phyloP scores from a whole-genome alignment of 225 moss, liverwort and hornwort genomes.

The Neckera pumila region DNA sequence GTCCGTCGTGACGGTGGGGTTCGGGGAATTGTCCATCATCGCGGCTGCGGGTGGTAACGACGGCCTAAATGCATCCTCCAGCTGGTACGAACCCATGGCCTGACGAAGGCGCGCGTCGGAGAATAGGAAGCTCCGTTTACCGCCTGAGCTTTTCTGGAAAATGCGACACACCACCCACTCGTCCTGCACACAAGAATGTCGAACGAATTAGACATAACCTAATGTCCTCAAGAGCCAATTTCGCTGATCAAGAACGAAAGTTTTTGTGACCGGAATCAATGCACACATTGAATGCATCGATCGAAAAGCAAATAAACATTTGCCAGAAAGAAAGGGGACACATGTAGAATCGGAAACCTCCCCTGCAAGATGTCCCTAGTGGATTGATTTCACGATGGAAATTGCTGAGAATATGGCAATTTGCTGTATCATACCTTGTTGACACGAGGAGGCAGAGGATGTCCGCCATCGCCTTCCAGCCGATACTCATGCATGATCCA shows the following conservation, averaged over 20 bases:
- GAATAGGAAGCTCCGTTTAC: slow-evolving; percentile 33
- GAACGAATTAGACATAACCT: neutral
- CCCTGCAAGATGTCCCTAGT: neutral
- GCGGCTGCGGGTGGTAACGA: neutral
- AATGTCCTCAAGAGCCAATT: neutral
- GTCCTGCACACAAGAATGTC: slow-evolving; percentile 17
- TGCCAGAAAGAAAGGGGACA: neutral
- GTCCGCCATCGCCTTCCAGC: slow-evolving; percentile 28
- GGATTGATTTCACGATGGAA: neutral
- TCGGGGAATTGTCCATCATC: slow-evolving; percentile 39
- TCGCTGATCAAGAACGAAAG: neutral
- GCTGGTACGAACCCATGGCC: slow-evolving; percentile 15
- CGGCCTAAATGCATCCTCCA: slow-evolving; percentile 23
- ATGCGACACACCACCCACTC: slow-evolving; percentile 62
- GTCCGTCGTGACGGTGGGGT: slow-evolving; percentile 43
- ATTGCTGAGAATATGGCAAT: too few species aligned
- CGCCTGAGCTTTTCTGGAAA: slow-evolving; percentile 44
- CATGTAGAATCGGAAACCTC: neutral
- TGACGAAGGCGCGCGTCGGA: slow-evolving; percentile 20
- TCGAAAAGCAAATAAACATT: neutral
- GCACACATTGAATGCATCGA: neutral
- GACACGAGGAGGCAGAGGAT: slow-evolving; percentile 14
- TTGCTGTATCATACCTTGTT: slow-evolving; percentile 17
- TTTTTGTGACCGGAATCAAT: neutral
- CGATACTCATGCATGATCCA: slow-evolving; percentile 67